phyloP scores from a whole-genome alignment of 352 stramenopile genomes.

The Aphanomyces stellatus region DNA sequence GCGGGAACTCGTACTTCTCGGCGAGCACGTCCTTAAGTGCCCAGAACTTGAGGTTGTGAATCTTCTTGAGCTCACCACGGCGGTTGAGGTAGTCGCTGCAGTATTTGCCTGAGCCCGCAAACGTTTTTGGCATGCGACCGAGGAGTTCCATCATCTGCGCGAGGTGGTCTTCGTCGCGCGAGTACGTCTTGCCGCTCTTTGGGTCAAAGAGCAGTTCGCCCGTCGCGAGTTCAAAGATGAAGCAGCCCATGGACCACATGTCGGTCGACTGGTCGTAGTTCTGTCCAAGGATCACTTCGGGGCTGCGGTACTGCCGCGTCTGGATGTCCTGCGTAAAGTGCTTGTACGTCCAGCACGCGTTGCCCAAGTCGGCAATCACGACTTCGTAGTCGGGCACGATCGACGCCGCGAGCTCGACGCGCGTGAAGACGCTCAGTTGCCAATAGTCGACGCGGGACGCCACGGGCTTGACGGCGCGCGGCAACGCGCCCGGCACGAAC shows the following conservation, averaged over 20 bases:
- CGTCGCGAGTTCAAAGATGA: constrained; percentile 98
- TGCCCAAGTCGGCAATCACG: constrained; percentile 98
- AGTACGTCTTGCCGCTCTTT: constrained; percentile 80
- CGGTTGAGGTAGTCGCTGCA: constrained; percentile 96
- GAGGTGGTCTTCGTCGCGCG: constrained; percentile 94
- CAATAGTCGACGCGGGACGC: constrained; percentile 32
- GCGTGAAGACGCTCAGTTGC: constrained; percentile 15
- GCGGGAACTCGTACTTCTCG: constrained; percentile 94
- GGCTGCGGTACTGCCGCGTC: constrained; percentile 98
- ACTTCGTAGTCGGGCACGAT: constrained; percentile 22
- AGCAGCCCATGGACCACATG: constrained; percentile 98
- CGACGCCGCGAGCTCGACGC: not conserved
- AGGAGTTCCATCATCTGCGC: constrained; percentile 99
- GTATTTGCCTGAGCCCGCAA: constrained; percentile 86
- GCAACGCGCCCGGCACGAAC: not conserved
- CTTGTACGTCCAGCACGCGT: constrained; percentile 98
- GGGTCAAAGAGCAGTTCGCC: constrained; percentile 99
- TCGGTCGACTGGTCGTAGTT: constrained; percentile 98
- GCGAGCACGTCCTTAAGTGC: constrained; percentile 92
- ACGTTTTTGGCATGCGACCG: constrained; percentile 93
- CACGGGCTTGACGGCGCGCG: constrained; percentile 24
- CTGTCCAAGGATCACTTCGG: constrained; percentile 95
- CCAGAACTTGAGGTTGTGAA: constrained; percentile 98
- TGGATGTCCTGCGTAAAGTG: constrained; percentile 99
- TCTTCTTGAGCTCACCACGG: constrained; percentile 96